Base-by-base conservation (phyloP, 129 eudicot genomes). In the Arctium lappa region DNA sequence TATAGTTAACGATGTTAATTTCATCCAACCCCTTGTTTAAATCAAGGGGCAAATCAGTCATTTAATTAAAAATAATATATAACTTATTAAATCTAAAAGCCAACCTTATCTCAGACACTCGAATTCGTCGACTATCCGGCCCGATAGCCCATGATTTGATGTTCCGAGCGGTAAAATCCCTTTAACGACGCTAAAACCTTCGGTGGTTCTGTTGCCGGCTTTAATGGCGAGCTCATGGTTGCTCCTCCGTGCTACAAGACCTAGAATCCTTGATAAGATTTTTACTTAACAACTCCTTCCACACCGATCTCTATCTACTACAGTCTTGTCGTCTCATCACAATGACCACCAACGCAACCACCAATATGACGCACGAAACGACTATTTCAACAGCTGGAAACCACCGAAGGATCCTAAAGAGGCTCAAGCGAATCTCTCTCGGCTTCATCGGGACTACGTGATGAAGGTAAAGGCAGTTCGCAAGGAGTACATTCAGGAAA, bases 361-460 rank as follows among this genome's bases (percentile, higher is more conserved):
- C 81, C 84, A 86, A 2, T 92, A 78, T 76, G 88, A 84, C 34
- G n/a, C 85, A 1, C 90, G 88, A 34, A 86, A 33, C 84, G 31
- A 84, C 6, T 87, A 82, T 85, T 65, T 89, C 69, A 88, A 89
- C 87, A 86, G 93, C 60, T 93, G 95, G 95, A 85, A 80, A 6
- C 80, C 89, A n/a, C 87, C 95, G 2, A 69, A 73, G 22, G 81
- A 84, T 80, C 97, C 97, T 13, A 86, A 80, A 75, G 91, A 92
- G 60, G 97, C 94, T 46, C 69, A 78, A 40, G 50, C 85, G 36
- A 79, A 71, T 60, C 88, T 92, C 38, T 88, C 90, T 56, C 76
- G 38, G 37, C 90, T 92, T 12, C 88, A 93, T 44, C 90, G 93
- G 36, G 89, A 90, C 9, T 92, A 92, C 83, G 91, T 86, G 4